phyloP scores from a whole-genome alignment of 192 early-diverging fungal genomes.

The Linnemannia exigua region DNA sequence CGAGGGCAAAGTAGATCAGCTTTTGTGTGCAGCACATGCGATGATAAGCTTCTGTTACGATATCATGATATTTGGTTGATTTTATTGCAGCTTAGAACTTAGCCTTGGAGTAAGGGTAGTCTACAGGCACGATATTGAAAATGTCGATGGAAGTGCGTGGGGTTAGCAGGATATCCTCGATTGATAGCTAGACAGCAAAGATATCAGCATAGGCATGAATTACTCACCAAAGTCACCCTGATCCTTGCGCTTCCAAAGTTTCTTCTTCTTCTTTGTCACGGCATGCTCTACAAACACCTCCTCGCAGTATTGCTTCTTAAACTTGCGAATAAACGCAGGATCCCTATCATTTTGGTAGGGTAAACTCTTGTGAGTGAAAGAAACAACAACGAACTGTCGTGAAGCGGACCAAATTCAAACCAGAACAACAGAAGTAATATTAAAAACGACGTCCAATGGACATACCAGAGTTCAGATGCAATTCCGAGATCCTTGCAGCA shows the following conservation, averaged over 20 bases:
- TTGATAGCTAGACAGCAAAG: background rate
- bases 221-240: constrained; percentile 40
- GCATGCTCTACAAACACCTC: constrained; percentile 83
- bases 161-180: background rate
- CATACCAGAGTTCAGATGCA: constrained; percentile 90
- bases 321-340: constrained; percentile 88
- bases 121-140: background rate
- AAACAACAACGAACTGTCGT: background rate
- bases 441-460: too few relatives aligned
- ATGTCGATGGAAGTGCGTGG: too few relatives aligned
- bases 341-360: constrained; percentile 67
- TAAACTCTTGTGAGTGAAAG: background rate
- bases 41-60: background rate
- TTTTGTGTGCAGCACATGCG: background rate
- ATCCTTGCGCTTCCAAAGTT: constrained; percentile 89
- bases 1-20: constrained; percentile 8
- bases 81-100: background rate
- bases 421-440: too few relatives aligned
- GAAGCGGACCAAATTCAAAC: background rate
- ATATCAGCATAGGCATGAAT: background rate
- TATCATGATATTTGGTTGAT: too few relatives aligned
- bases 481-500: constrained; percentile 98
- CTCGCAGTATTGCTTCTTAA: constrained; percentile 86
- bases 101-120: constrained; percentile 35
- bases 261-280: constrained; percentile 82